These are phyloP conservation scores for Pyrenophora graminea DNA, from an alignment of 2,329 filamentous ascomycete species.

Conservation along the genomic window DNA sequence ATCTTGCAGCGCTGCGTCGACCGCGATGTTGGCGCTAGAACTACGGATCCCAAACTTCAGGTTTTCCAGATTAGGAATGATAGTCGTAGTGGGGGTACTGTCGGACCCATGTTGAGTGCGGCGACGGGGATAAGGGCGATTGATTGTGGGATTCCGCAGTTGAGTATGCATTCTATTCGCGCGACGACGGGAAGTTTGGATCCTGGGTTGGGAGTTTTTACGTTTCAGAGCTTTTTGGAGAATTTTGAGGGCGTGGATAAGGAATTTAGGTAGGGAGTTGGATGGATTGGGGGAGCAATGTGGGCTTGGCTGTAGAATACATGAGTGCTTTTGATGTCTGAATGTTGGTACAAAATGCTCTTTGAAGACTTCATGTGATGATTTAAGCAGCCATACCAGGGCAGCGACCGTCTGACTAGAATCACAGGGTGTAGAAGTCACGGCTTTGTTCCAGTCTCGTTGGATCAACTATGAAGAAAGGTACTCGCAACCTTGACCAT, in stretches of 20 bases:
- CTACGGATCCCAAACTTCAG: constrained; percentile 67
- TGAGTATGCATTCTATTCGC: constrained; percentile 92
- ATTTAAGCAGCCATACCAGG: too few species aligned
- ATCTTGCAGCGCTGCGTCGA: constrained; percentile 80
- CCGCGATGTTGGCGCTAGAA: constrained; percentile 51
- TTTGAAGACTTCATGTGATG: too few species aligned
- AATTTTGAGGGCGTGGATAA: constrained; percentile 81
- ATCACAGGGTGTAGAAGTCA: too few species aligned
- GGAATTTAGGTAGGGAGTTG: constrained; percentile 63
- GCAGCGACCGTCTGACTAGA: too few species aligned
- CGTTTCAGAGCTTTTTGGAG: constrained; percentile 89
- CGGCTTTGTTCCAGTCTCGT: neutral
- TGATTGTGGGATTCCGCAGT: constrained; percentile 86
- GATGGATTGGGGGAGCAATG: too few species aligned
- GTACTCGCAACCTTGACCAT: constrained; percentile 1
- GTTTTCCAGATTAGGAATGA: constrained; percentile 96
- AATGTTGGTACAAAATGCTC: too few species aligned
- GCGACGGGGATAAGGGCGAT: constrained; percentile 80
- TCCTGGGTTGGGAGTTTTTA: constrained; percentile 82
- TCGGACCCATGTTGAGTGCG: constrained; percentile 87
- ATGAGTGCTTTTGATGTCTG: too few species aligned
- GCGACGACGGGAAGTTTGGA: constrained; percentile 86
- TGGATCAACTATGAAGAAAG: constrained; percentile 5
- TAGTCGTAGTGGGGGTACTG: constrained; percentile 83
- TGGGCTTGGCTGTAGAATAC: too few species aligned